Evolutionary conservation across 345 rosid species (phyloP).

Genomic region (Ailanthus altissimus): DNA sequence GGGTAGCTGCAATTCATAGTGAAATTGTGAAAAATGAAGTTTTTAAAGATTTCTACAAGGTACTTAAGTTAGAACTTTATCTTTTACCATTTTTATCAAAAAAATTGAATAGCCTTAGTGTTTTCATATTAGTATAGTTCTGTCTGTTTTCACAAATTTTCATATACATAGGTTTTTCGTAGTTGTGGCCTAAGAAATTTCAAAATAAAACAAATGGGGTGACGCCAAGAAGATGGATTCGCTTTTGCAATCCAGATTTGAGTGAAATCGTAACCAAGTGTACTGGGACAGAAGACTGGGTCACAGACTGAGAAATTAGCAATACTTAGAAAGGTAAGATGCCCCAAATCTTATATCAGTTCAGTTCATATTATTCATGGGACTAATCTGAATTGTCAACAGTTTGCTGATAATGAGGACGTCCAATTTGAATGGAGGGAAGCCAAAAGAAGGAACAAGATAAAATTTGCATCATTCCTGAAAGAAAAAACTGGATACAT

Average conservation of each 20-base stretch:
- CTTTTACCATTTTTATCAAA: neutral
- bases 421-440: slow-evolving; percentile 61
- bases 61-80: neutral
- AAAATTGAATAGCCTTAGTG: neutral
- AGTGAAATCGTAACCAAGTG: slow-evolving; percentile 49
- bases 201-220: slow-evolving; percentile 61
- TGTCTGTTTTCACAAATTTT: neutral
- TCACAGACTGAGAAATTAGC: slow-evolving; percentile 38
- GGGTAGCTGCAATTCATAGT: slow-evolving; percentile 58
- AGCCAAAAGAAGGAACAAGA: slow-evolving; percentile 60
- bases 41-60: slow-evolving; percentile 51
- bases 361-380: neutral
- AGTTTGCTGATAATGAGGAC: slow-evolving; percentile 56
- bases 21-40: slow-evolving; percentile 57
- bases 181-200: slow-evolving; percentile 61
- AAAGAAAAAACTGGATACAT: slow-evolving; percentile 54
- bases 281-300: slow-evolving; percentile 55
- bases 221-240: slow-evolving; percentile 61
- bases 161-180: slow-evolving; percentile 15
- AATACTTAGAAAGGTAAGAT: slow-evolving; percentile 36
- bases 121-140: neutral
- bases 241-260: slow-evolving; percentile 50
- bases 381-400: slow-evolving; percentile 21
- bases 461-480: slow-evolving; percentile 54
- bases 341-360: neutral